These are phyloP conservation scores for Dendrostoma leiphaemia DNA, from an alignment of 2,329 filamentous ascomycete genomes.

Conservation along the genomic window DNA sequence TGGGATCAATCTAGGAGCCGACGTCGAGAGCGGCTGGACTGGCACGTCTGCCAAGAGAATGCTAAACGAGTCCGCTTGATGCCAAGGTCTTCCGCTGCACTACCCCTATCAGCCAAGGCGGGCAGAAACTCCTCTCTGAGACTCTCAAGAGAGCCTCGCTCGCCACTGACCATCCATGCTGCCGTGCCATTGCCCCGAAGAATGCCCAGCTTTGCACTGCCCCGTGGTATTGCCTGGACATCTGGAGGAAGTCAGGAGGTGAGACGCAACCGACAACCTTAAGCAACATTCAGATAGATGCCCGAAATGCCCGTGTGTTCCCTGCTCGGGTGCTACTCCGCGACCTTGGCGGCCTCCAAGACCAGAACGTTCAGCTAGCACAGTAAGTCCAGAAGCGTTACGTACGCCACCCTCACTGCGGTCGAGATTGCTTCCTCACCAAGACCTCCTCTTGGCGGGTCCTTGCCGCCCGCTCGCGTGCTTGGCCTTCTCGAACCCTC, in stretches of 20 bases:
- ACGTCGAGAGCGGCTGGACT: too few relatives aligned
- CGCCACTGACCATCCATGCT: too few relatives aligned
- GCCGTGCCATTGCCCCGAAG: too few relatives aligned
- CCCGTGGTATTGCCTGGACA: neutral
- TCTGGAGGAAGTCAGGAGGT: neutral
- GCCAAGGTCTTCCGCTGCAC: constrained; percentile 2
- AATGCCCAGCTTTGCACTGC: neutral
- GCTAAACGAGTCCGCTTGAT: neutral
- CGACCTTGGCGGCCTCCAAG: neutral
- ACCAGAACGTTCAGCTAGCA: constrained; percentile 64
- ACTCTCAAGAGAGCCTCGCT: neutral
- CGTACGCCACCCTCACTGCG: neutral
- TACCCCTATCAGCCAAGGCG: neutral
- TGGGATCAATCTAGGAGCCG: too few relatives aligned
- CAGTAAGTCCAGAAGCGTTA: neutral
- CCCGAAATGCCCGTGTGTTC: neutral
- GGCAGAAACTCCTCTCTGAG: too few relatives aligned
- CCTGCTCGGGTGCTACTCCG: neutral
- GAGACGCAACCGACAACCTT: neutral
- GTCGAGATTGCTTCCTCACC: too few relatives aligned
- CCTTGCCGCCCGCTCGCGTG: too few relatives aligned
- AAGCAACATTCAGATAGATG: neutral
- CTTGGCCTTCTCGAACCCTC: too few relatives aligned
- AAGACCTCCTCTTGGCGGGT: too few relatives aligned
- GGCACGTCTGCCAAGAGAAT: neutral